phyloP scores from a whole-genome alignment of 2,329 filamentous ascomycete species.

The Phyllosticta capitalensis region DNA sequence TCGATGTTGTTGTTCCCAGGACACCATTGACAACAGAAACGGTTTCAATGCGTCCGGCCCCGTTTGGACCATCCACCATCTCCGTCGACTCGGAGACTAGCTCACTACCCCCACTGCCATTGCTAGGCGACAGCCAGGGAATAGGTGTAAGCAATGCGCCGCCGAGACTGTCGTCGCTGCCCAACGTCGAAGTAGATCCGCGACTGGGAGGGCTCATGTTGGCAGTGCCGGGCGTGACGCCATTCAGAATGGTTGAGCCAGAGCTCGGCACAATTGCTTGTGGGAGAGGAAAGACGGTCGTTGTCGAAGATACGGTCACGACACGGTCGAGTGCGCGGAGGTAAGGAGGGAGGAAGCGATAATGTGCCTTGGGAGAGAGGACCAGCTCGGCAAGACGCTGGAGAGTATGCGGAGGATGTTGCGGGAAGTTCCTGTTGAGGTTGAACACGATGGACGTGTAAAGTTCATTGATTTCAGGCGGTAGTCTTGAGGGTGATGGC shows the following conservation, averaged over 20 bases:
- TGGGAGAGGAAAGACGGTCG: constrained; percentile 74
- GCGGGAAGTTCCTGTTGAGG: constrained; percentile 57
- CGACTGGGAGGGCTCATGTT: constrained; percentile 1
- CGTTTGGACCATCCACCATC: constrained; percentile 73
- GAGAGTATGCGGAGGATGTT: constrained; percentile 79
- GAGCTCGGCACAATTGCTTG: constrained; percentile 41
- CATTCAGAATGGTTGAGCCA: constrained; percentile 37
- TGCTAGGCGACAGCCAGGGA: constrained; percentile 57
- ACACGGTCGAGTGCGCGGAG: constrained; percentile 86
- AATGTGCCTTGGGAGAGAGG: constrained; percentile 65
- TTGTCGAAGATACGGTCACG: constrained; percentile 76
- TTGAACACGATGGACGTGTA: constrained; percentile 35
- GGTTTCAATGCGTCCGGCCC: constrained; percentile 69
- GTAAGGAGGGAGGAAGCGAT: constrained; percentile 72
- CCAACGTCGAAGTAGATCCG: constrained; percentile 37
- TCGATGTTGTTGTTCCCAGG: constrained; percentile 39
- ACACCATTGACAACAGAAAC: constrained; percentile 70
- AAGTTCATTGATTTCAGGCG: constrained; percentile 23
- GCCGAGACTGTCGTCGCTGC: constrained; percentile 80
- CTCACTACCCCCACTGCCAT: constrained; percentile 34
- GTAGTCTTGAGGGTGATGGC: constrained; percentile 14
- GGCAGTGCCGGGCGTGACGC: constrained; percentile 50
- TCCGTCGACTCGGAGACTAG: constrained; percentile 66
- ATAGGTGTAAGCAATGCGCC: constrained; percentile 90
- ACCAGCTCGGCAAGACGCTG: constrained; percentile 87